phyloP scores from a whole-genome alignment of 2,329 filamentous ascomycete species.

The Penicillium hesseltinei region DNA sequence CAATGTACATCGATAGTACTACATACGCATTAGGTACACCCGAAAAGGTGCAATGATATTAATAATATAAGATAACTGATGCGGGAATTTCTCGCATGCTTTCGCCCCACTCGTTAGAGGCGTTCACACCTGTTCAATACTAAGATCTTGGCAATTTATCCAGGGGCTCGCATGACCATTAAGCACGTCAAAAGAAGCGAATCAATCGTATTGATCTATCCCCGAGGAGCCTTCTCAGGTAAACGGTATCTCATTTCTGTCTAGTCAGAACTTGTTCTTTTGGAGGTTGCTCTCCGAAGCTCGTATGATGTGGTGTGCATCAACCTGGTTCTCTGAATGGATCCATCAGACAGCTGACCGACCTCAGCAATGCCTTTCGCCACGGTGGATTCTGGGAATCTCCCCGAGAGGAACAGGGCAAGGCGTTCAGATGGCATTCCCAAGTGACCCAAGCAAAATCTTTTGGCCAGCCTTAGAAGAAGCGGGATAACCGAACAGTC shows the following conservation, averaged over 20 bases:
- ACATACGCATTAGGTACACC: background rate
- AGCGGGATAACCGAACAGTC: background rate
- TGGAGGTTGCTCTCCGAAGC: background rate
- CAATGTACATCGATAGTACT: background rate
- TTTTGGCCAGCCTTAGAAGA: background rate
- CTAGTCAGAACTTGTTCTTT: background rate
- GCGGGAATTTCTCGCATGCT: background rate
- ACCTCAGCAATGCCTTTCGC: background rate
- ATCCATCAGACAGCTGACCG: background rate
- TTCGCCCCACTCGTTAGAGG: background rate
- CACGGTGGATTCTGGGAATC: background rate
- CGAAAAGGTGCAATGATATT: background rate
- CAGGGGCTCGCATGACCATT: background rate
- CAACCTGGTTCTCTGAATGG: background rate
- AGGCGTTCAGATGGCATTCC: background rate
- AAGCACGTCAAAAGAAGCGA: background rate
- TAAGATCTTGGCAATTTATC: background rate
- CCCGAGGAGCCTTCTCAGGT: background rate
- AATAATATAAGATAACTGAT: background rate
- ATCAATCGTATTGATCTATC: background rate
- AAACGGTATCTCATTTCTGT: background rate
- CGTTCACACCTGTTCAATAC: background rate
- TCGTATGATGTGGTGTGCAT: background rate
- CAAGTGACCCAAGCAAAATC: background rate
- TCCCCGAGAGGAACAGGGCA: background rate